These are phyloP conservation scores for Talaromyces thailandensis DNA, from an alignment of 495 filamentous ascomycete species.

Conservation along the genomic window DNA sequence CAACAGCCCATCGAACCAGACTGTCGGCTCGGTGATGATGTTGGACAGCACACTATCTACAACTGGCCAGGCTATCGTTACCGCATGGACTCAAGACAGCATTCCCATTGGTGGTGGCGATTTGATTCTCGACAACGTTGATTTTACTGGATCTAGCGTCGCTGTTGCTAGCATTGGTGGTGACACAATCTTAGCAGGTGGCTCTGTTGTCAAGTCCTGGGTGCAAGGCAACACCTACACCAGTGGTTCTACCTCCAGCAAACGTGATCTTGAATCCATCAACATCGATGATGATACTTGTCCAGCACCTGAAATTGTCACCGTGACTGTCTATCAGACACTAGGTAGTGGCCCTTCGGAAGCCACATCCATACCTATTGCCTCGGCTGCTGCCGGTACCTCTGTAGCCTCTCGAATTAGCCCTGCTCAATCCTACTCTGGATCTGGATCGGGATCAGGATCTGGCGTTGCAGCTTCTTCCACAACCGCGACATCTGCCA, in stretches of 20 bases:
- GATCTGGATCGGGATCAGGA: neutral
- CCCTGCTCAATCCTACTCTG: neutral
- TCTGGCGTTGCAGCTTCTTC: neutral
- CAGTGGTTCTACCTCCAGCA: constrained; percentile 14
- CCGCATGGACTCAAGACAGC: constrained; percentile 53
- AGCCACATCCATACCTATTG: neutral
- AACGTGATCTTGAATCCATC: constrained; percentile 1
- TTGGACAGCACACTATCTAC: constrained; percentile 71
- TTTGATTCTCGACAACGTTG: constrained; percentile 79
- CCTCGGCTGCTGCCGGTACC: neutral
- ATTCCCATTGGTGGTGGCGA: constrained; percentile 62
- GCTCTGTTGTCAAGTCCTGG: constrained; percentile 60
- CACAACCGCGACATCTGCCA: neutral
- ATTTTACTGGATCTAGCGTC: constrained; percentile 49
- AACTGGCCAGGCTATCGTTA: constrained; percentile 64
- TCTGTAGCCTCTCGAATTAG: neutral
- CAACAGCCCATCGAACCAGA: constrained; percentile 50
- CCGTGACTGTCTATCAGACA: constrained; percentile 4
- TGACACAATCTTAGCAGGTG: constrained; percentile 58
- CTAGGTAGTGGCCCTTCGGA: neutral
- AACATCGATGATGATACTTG: constrained; percentile 48
- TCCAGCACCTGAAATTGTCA: constrained; percentile 7
- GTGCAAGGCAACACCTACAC: constrained; percentile 67
- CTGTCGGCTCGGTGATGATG: constrained; percentile 72
- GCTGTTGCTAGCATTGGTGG: constrained; percentile 46